Evolutionary conservation across 2,329 filamentous ascomycete genomes (phyloP).

Genomic region (Apiospora sp.): DNA sequence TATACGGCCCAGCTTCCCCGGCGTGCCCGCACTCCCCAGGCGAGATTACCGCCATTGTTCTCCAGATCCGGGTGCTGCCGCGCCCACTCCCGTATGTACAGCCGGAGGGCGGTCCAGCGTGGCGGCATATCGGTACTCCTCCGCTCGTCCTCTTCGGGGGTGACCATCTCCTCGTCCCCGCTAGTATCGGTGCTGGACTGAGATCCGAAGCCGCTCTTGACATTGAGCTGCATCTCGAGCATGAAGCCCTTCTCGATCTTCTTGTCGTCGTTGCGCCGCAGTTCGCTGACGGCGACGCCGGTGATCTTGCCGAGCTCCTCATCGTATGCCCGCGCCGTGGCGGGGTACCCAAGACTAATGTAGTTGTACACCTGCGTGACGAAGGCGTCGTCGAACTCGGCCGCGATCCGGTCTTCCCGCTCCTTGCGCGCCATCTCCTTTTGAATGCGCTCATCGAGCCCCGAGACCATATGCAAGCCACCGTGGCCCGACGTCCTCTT

Average conservation of each 20-base stretch:
- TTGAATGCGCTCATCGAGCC: slow-evolving; percentile 59
- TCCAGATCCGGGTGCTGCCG: slow-evolving; percentile 80
- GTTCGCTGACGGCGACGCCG: slow-evolving; percentile 70
- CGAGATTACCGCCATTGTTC: slow-evolving; percentile 62
- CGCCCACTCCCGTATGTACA: slow-evolving; percentile 91
- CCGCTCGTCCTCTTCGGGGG: slow-evolving; percentile 49
- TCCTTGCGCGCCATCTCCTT: slow-evolving; percentile 59
- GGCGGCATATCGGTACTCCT: slow-evolving; percentile 58
- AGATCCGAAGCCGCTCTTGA: slow-evolving; percentile 42
- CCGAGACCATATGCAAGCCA: slow-evolving; percentile 57
- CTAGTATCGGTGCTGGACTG: slow-evolving; percentile 39
- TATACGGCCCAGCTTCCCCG: slow-evolving; percentile 76
- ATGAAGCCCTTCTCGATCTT: slow-evolving; percentile 77
- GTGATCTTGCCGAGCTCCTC: slow-evolving; percentile 85
- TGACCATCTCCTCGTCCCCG: slow-evolving; percentile 41
- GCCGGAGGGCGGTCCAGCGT: slow-evolving; percentile 83
- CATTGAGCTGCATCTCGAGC: slow-evolving; percentile 55
- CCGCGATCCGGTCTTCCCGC: slow-evolving; percentile 59
- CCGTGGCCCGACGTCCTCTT: slow-evolving; percentile 44
- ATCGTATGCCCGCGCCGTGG: slow-evolving; percentile 83
- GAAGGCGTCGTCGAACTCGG: slow-evolving; percentile 83
- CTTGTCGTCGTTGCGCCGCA: slow-evolving; percentile 72
- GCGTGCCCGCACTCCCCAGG: slow-evolving; percentile 73
- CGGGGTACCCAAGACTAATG: slow-evolving; percentile 89
- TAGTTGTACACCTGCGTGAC: slow-evolving; percentile 98